These are phyloP conservation scores for Emmonsiellopsis sp. DNA, from an alignment of 2,329 filamentous ascomycete species.

Conservation along the genomic window DNA sequence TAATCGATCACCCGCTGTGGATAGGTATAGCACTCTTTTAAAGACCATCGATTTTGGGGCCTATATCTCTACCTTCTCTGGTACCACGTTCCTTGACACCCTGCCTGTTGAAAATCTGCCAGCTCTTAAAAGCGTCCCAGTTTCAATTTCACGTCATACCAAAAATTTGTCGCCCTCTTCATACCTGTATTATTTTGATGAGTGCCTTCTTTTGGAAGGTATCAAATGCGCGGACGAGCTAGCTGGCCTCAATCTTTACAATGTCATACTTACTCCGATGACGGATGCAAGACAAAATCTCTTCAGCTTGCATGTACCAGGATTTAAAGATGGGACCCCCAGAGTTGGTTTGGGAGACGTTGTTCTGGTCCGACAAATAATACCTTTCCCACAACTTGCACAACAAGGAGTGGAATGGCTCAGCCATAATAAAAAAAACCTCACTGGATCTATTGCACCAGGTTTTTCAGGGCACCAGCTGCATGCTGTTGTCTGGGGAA, in stretches of 20 bases:
- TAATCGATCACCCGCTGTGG: slow-evolving; percentile 16
- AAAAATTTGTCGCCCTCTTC: slow-evolving; percentile 6
- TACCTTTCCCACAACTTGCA: slow-evolving; percentile 12
- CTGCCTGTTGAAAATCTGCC: slow-evolving; percentile 8
- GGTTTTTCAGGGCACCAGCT: slow-evolving; percentile 18
- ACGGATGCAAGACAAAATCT: slow-evolving; percentile 8
- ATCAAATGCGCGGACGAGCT: slow-evolving; percentile 12
- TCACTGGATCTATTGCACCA: slow-evolving; percentile 13
- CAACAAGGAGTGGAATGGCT: slow-evolving; percentile 12
- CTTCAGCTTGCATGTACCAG: slow-evolving; percentile 17
- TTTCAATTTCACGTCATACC: slow-evolving; percentile 7
- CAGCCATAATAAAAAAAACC: slow-evolving; percentile 8
- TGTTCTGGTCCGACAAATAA: slow-evolving; percentile 17
- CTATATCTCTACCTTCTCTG: slow-evolving; percentile 15
- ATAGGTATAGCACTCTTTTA: slow-evolving; percentile 8
- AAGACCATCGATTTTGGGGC: slow-evolving; percentile 13
- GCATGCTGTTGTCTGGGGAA: slow-evolving; percentile 15
- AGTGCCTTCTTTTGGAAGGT: slow-evolving; percentile 17
- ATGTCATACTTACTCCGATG: slow-evolving; percentile 7
- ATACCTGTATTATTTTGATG: slow-evolving; percentile 16
- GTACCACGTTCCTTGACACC: slow-evolving; percentile 10
- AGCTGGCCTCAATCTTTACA: slow-evolving; percentile 13
- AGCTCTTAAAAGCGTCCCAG: slow-evolving; percentile 5
- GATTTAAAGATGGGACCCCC: slow-evolving; percentile 17
- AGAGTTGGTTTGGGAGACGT: slow-evolving; percentile 16